These are phyloP conservation scores for Arabidopsis thaliana DNA, from an alignment of 345 rosid species.

Conservation along the genomic window DNA sequence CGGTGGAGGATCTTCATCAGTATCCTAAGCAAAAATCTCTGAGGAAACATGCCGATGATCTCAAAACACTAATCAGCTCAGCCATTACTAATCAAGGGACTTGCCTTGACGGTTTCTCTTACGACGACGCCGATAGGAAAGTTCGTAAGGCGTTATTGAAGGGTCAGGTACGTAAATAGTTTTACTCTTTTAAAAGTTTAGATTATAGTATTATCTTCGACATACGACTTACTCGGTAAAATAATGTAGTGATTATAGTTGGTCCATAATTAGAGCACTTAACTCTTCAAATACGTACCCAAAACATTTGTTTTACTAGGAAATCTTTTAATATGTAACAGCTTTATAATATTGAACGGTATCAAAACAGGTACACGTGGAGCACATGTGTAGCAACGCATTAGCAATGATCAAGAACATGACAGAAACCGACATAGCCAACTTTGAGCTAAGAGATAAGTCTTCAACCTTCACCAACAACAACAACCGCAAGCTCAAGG, in stretches of 20 bases:
- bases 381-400: constrained; percentile 58
- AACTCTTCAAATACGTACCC: neutral
- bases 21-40: constrained; percentile 67
- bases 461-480: constrained; percentile 18
- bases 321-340: neutral
- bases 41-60: constrained; percentile 69
- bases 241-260: neutral
- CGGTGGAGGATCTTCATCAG: constrained; percentile 54
- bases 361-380: constrained; percentile 45
- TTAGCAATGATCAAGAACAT: constrained; percentile 59
- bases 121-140: constrained; percentile 56
- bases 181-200: neutral
- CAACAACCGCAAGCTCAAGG: constrained; percentile 50
- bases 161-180: constrained; percentile 47
- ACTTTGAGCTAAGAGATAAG: constrained; percentile 30
- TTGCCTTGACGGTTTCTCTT: constrained; percentile 84
- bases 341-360: constrained; percentile 16
- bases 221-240: neutral
- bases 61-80: constrained; percentile 78
- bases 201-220: neutral
- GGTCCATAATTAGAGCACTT: neutral
- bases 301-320: neutral
- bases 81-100: constrained; percentile 88
- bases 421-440: constrained; percentile 57
- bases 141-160: constrained; percentile 48